phyloP scores from a whole-genome alignment of 306 rosid species.

The Medicago arabica region DNA sequence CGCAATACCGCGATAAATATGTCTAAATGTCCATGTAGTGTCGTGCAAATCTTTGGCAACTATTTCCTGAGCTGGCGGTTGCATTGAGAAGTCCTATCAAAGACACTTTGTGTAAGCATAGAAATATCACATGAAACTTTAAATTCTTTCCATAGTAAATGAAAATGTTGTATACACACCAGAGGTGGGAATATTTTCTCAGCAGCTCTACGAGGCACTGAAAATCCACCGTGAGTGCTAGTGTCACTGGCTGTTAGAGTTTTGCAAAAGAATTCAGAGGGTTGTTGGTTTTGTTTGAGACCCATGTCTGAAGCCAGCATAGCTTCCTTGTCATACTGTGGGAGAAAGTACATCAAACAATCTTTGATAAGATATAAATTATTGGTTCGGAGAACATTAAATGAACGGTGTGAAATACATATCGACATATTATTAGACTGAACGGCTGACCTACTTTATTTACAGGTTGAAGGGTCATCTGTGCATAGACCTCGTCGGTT shows the following conservation, averaged over 20 bases:
- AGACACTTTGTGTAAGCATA: slow-evolving; percentile 43
- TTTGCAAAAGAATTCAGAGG: slow-evolving; percentile 97
- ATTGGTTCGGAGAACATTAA: slow-evolving; percentile 5
- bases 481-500: slow-evolving; percentile 97
- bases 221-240: slow-evolving; percentile 98
- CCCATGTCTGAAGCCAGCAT: slow-evolving; percentile 90
- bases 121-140: slow-evolving; percentile 28
- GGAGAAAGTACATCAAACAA: slow-evolving; percentile 40
- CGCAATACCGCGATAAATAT: slow-evolving; percentile 88
- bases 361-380: slow-evolving; percentile 30
- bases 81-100: slow-evolving; percentile 87
- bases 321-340: slow-evolving; percentile 92
- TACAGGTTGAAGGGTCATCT: slow-evolving; percentile 98
- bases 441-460: slow-evolving; percentile 88
- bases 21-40: slow-evolving; percentile 89
- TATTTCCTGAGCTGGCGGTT: slow-evolving; percentile 98
- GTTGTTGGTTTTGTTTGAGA: slow-evolving; percentile 93
- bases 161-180: slow-evolving; percentile 52
- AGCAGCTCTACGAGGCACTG: slow-evolving; percentile 98
- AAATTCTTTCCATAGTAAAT: slow-evolving; percentile 15
- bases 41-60: slow-evolving; percentile 94
- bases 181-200: slow-evolving; percentile 95
- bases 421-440: slow-evolving; percentile 43
- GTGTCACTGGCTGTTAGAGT: slow-evolving; percentile 99
- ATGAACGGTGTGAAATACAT: slow-evolving; percentile 34